Evolutionary conservation across 257 asterid species (phyloP), one percentile per base, ranked within the genome.

Genomic region (Lavandula angustifolia): DNA sequence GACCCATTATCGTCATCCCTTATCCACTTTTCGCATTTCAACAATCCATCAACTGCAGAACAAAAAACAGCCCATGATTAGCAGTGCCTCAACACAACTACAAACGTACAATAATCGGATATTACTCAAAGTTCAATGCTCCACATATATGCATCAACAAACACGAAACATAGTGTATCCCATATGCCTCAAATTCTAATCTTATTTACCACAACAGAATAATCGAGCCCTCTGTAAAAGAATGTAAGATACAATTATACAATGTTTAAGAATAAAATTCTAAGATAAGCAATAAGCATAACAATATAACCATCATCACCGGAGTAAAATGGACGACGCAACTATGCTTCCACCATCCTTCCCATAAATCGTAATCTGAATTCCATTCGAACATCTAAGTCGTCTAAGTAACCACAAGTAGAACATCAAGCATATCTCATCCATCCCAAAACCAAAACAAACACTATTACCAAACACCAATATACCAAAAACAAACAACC

Each of bases 21-120:
- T 55, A 84, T 84, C 98, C 98, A 91, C 56, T 84, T 88, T 52
- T 88, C 94, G 52, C 98, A 91, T 63, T 91, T 91, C 70, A 75
- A 79, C 76, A 78, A 76, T 11, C 84, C 91, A 72, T 91, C 98
- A 79, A 91, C 98, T 91, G 78, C 81, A 72, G 55, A 81, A 70
- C 67, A 75, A 47, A 53, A 14, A 16, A 66, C 13, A 54, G n/a
- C 33, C 58, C 61, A 65, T 60, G 18, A 59, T 29, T 38, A 40
- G n/a, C 38, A 68, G 35, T 7, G 13, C 41, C 60, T 22, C 47
- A 43, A 40, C 64, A 57, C 22, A 31, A 68, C 31, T 50, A 17
- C 40, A 72, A 47, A 47, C 41, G 52, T 12, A 40, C 14, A 50
- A 31, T 37, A 31, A 38, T 40, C 9, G 11, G 8, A 22, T 22